Conservation (phyloP, 163 green algal species). For the Prototheca stagnorum region DNA sequence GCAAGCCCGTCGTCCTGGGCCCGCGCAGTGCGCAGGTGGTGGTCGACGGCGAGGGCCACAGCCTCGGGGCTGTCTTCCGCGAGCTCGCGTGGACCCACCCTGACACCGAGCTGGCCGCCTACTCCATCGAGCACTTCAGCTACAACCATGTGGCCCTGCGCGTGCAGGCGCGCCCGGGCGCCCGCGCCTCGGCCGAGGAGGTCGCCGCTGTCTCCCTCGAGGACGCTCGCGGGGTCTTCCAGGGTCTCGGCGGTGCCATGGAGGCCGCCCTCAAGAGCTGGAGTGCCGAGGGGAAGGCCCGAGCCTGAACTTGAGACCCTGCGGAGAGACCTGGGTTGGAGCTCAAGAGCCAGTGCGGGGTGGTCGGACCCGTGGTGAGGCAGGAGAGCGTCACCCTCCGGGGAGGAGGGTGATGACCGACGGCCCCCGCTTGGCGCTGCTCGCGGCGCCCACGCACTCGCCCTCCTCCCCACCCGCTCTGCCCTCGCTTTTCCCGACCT, state of each 20-base stretch:
- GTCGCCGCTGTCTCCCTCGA: slow-evolving; percentile 12
- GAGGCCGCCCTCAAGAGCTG: not conserved
- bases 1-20: slow-evolving; percentile 22
- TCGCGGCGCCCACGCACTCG: too few species aligned
- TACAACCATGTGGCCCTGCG: slow-evolving; percentile 26
- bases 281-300: not conserved
- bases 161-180: slow-evolving; percentile 5
- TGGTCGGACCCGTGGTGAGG: too few species aligned
- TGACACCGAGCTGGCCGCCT: slow-evolving; percentile 10
- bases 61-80: slow-evolving; percentile 9
- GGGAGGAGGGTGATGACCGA: too few species aligned
- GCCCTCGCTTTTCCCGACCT: too few species aligned
- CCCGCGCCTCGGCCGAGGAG: slow-evolving; percentile 11
- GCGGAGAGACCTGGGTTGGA: not conserved
- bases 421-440: too few species aligned
- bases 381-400: too few species aligned
- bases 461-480: too few species aligned
- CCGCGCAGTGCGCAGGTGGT: slow-evolving; percentile 8
- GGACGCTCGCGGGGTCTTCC: slow-evolving; percentile 11
- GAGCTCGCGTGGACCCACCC: slow-evolving; percentile 20
- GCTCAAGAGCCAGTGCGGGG: too few species aligned
- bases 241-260: slow-evolving; percentile 10
- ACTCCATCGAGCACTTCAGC: slow-evolving; percentile 22
- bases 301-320: not conserved
- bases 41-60: slow-evolving; percentile 24